These are phyloP conservation scores for Microdochium trichocladiopsis DNA, from an alignment of 2,329 filamentous ascomycete species.

Conservation along the genomic window DNA sequence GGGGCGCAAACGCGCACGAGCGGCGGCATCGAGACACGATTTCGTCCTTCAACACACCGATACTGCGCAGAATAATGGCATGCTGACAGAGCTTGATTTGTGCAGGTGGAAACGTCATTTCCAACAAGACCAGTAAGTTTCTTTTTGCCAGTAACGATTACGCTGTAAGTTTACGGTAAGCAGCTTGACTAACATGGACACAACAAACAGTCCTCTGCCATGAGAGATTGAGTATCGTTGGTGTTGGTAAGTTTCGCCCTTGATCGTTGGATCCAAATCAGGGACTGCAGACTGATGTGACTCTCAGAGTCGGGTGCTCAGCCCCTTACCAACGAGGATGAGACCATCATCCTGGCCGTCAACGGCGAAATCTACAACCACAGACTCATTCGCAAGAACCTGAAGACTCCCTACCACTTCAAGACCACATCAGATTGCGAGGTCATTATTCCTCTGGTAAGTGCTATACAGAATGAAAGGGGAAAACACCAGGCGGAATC, in stretches of 20 bases:
- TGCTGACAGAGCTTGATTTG: conserved; percentile 18
- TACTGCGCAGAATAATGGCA: conserved; percentile 3
- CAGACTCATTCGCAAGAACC: conserved; percentile 79
- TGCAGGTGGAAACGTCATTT: conserved; percentile 78
- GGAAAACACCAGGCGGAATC: background rate
- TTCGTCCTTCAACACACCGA: no score
- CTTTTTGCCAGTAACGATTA: background rate
- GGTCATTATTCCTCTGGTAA: conserved; percentile 93
- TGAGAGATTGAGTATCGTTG: conserved; percentile 95
- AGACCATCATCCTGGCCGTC: conserved; percentile 83
- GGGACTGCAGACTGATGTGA: conserved; percentile 9
- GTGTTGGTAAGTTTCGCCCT: conserved; percentile 73
- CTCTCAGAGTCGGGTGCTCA: conserved; percentile 83
- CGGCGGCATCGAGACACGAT: no score
- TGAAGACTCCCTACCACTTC: conserved; percentile 85
- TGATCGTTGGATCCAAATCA: no score
- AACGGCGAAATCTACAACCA: conserved; percentile 99
- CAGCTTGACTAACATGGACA: conserved; percentile 12
- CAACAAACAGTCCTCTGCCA: conserved; percentile 72
- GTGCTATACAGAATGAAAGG: no score
- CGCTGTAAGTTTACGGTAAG: background rate
- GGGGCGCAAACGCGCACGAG: no score
- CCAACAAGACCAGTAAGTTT: conserved; percentile 80
- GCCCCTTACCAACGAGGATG: conserved; percentile 88
- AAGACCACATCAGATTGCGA: conserved; percentile 99